Conservation (phyloP, 1,284 basidiomycete genomes). For the Apiotrichum siamense region DNA sequence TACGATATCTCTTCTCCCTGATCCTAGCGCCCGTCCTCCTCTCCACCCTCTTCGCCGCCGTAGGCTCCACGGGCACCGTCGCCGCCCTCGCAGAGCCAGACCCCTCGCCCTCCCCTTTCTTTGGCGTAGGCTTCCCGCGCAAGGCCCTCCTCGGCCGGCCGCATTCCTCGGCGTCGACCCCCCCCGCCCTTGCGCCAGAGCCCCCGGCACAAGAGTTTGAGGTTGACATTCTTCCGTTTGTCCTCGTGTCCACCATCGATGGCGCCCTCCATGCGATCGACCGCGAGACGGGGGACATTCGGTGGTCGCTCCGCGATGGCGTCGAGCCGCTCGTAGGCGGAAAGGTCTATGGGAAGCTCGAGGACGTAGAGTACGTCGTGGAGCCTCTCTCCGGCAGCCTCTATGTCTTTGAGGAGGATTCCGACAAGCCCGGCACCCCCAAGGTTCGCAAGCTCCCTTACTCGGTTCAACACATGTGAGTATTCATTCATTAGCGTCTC, state of each 20-base stretch:
- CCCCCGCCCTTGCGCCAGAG: neutral
- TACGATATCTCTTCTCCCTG: conserved; percentile 5
- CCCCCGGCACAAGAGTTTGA: conserved; percentile 26
- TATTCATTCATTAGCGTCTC: conserved; percentile 1
- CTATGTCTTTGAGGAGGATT: conserved; percentile 36
- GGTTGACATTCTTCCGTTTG: conserved; percentile 44
- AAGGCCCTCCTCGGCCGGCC: neutral
- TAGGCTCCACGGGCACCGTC: neutral
- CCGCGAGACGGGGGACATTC: conserved; percentile 35
- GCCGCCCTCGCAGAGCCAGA: conserved; percentile 2
- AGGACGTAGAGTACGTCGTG: conserved; percentile 39
- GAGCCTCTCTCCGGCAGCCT: conserved; percentile 45
- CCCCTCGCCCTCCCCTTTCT: conserved; percentile 3
- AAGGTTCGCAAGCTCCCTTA: conserved; percentile 43
- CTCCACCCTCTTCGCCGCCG: conserved; percentile 6
- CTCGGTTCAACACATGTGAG: conserved; percentile 46
- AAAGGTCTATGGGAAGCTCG: conserved; percentile 24
- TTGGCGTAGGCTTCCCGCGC: conserved; percentile 12
- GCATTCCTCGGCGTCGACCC: neutral
- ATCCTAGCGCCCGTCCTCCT: conserved; percentile 12
- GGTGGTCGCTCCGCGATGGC: conserved; percentile 41
- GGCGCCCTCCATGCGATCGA: conserved; percentile 46
- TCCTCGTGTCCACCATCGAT: conserved; percentile 45
- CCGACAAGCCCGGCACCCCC: conserved; percentile 23
- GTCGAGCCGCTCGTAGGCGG: conserved; percentile 41